phyloP scores from a whole-genome alignment of 345 rosid species.

The Balakata baccata region DNA sequence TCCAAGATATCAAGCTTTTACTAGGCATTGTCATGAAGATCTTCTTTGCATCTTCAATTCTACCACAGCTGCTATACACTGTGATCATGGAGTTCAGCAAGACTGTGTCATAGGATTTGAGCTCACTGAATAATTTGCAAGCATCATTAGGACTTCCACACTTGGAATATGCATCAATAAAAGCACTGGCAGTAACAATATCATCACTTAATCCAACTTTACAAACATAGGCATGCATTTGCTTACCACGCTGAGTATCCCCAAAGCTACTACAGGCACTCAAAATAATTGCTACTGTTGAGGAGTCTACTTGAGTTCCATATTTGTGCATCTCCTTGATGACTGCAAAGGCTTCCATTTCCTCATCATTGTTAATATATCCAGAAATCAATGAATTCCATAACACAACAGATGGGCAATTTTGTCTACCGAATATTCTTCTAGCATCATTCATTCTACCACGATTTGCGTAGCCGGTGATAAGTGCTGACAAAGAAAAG shows the following conservation, averaged over 20 bases:
- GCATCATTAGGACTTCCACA: slow-evolving; percentile 60
- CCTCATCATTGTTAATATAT: slow-evolving; percentile 52
- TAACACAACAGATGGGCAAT: slow-evolving; percentile 38
- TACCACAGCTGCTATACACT: slow-evolving; percentile 61
- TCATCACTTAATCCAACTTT: slow-evolving; percentile 47
- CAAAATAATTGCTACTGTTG: slow-evolving; percentile 52
- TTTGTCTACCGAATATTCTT: slow-evolving; percentile 42
- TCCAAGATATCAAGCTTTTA: slow-evolving; percentile 83
- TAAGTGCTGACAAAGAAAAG: slow-evolving; percentile 71
- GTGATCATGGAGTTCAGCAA: slow-evolving; percentile 81
- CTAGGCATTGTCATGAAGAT: slow-evolving; percentile 48
- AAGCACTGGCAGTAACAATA: slow-evolving; percentile 37
- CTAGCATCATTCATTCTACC: slow-evolving; percentile 60
- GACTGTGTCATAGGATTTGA: slow-evolving; percentile 56
- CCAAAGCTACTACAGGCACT: slow-evolving; percentile 51
- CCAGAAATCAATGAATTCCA: slow-evolving; percentile 91
- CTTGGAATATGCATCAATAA: slow-evolving; percentile 52
- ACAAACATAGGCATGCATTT: slow-evolving; percentile 50
- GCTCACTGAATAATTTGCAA: slow-evolving; percentile 61
- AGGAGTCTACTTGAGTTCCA: slow-evolving; percentile 41
- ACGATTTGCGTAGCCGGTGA: slow-evolving; percentile 60
- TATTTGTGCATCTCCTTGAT: slow-evolving; percentile 51
- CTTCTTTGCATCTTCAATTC: slow-evolving; percentile 64
- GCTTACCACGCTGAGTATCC: slow-evolving; percentile 25
- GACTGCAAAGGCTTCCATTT: slow-evolving; percentile 50